phyloP scores from a whole-genome alignment of 371 early-diverging fungal species.

The Smittium culicis region DNA sequence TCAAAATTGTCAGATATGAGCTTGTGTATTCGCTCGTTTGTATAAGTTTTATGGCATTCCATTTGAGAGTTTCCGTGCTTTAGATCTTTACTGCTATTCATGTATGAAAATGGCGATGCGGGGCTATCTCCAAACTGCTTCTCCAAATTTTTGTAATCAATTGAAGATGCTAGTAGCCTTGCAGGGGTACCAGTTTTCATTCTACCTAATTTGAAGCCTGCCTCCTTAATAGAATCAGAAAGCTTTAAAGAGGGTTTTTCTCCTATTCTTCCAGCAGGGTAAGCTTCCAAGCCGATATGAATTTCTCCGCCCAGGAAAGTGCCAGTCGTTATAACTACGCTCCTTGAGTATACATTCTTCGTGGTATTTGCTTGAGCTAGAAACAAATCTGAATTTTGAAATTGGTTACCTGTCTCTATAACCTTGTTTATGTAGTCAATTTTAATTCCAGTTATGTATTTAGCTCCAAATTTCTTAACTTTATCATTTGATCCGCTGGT shows the following conservation, averaged over 20 bases:
- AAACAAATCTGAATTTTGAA: background rate
- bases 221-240: conserved; percentile 53
- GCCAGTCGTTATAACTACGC: conserved; percentile 70
- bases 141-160: conserved; percentile 47
- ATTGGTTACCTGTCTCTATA: background rate
- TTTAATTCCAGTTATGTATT: background rate
- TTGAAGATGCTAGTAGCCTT: conserved; percentile 55
- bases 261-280: conserved; percentile 63
- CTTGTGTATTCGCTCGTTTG: conserved; percentile 51
- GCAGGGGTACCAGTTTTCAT: conserved; percentile 81
- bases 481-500: background rate
- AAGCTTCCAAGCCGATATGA: conserved; percentile 55
- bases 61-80: conserved; percentile 48
- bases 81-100: conserved; percentile 39
- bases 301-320: conserved; percentile 77
- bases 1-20: conserved; percentile 58
- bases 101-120: conserved; percentile 61
- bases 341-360: background rate
- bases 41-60: conserved; percentile 60
- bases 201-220: conserved; percentile 59
- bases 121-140: conserved; percentile 61
- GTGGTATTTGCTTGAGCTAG: background rate
- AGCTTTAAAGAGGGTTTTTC: conserved; percentile 63
- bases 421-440: background rate
- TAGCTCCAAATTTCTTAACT: background rate